These are phyloP conservation scores for Eucalyptus sideroxylon DNA, from an alignment of 345 rosid genomes.

Conservation along the genomic window DNA sequence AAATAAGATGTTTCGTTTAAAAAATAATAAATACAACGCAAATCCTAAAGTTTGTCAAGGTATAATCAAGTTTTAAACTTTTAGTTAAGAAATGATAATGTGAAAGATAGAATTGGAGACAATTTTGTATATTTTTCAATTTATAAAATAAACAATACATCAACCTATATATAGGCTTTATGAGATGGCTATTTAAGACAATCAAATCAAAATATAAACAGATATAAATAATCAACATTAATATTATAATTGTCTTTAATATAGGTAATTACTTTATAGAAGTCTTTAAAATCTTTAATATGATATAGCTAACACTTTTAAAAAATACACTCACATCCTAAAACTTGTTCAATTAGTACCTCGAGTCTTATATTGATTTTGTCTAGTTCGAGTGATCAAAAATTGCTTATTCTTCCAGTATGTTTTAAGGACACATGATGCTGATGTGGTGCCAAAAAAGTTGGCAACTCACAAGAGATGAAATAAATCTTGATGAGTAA, in stretches of 20 bases:
- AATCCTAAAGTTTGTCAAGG: no score
- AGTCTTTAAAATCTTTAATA: neutral
- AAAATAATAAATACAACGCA: no score
- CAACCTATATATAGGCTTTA: no score
- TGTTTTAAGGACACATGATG: neutral
- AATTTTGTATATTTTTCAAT: no score
- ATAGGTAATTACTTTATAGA: neutral
- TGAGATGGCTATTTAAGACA: no score
- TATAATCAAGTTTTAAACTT: no score
- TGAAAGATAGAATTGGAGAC: no score
- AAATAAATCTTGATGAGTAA: neutral
- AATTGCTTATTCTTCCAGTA: rapidly evolving
- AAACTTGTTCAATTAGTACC: neutral
- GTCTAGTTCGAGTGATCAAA: neutral
- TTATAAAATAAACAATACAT: no score
- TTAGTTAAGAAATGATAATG: no score
- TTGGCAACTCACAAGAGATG: neutral
- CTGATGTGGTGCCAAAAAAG: neutral
- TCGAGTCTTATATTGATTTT: neutral
- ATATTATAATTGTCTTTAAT: neutral
- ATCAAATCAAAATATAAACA: no score
- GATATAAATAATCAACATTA: no score
- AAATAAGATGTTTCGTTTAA: neutral
- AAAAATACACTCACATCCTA: neutral
- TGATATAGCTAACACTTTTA: neutral